Evolutionary conservation across 305 asterid species (phyloP).

Genomic region (Solanum hybrid): DNA sequence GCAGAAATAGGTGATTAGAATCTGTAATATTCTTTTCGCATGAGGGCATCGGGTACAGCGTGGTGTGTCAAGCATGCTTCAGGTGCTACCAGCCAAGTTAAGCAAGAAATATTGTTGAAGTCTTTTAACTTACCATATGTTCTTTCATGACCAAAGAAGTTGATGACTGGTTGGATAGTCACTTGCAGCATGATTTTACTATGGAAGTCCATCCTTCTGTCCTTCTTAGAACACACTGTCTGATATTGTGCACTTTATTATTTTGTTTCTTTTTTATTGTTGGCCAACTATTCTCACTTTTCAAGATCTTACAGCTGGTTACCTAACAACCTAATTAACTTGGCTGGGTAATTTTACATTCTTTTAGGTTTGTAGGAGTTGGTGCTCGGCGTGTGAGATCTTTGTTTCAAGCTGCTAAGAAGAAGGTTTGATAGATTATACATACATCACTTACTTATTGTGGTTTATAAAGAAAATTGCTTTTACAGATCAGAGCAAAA

Average conservation of each 20-base stretch:
- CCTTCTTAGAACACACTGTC: neutral
- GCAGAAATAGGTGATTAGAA: neutral
- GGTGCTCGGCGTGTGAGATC: conserved; percentile 99
- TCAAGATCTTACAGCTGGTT: neutral
- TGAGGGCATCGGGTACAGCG: neutral
- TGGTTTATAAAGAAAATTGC: neutral
- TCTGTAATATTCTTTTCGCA: neutral
- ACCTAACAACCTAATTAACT: neutral
- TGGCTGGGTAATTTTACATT: neutral
- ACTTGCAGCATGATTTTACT: neutral
- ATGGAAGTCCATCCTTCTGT: neutral
- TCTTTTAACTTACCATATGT: neutral
- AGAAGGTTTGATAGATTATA: conserved; percentile 46
- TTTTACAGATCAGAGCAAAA: neutral
- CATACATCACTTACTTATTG: conserved; percentile 1
- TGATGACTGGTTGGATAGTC: neutral
- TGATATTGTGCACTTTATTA: neutral
- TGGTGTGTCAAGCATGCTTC: neutral
- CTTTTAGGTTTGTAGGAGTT: conserved; percentile 86
- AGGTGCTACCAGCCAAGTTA: neutral
- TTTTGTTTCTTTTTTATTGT: neutral
- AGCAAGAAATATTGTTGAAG: neutral
- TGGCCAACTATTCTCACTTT: neutral
- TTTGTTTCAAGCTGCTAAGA: conserved; percentile 94
- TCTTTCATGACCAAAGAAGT: neutral